phyloP scores from a whole-genome alignment of 2,329 filamentous ascomycete species.

The Elsinoe fawcettii region DNA sequence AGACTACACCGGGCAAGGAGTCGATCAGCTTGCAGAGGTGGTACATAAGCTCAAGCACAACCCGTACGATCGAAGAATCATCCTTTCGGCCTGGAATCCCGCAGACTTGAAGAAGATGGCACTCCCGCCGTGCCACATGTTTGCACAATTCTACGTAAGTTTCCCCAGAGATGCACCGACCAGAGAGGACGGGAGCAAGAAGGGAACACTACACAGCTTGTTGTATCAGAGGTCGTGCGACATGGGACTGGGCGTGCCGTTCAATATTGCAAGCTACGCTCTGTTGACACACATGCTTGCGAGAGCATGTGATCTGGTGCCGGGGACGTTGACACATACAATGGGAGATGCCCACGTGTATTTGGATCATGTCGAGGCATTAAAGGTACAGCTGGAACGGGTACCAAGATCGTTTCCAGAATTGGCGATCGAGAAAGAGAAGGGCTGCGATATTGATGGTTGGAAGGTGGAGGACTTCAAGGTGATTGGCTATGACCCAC shows the following conservation, averaged over 20 bases:
- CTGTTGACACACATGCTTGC: slow-evolving; percentile 93
- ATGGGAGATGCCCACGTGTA: slow-evolving; percentile 99
- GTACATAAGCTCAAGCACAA: slow-evolving; percentile 74
- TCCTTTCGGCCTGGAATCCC: slow-evolving; percentile 91
- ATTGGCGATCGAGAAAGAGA: slow-evolving; percentile 61
- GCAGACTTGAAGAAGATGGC: slow-evolving; percentile 81
- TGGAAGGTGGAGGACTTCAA: slow-evolving; percentile 86
- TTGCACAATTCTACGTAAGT: slow-evolving; percentile 89
- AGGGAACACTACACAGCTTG: slow-evolving; percentile 74
- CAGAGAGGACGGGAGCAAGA: slow-evolving; percentile 30
- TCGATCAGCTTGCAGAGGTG: slow-evolving; percentile 89
- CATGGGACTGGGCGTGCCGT: slow-evolving; percentile 94
- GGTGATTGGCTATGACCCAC: slow-evolving; percentile 79
- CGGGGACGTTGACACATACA: slow-evolving; percentile 82
- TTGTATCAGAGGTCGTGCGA: slow-evolving; percentile 93
- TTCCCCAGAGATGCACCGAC: slow-evolving; percentile 45
- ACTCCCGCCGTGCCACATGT: slow-evolving; percentile 92
- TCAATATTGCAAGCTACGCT: slow-evolving; percentile 95
- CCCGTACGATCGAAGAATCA: slow-evolving; percentile 83
- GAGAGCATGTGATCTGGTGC: slow-evolving; percentile 72
- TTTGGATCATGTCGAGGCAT: slow-evolving; percentile 79
- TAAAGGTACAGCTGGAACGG: slow-evolving; percentile 70
- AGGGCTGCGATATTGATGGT: slow-evolving; percentile 72
- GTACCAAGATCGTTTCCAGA: slow-evolving; percentile 76
- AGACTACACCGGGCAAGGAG: slow-evolving; percentile 80